A percentile compares a stretch with the other conserved stretches of the same genome.
Evolutionary conservation across 2,329 filamentous ascomycete genomes (phyloP).

Genomic region (Fonsecaea erecta): DNA sequence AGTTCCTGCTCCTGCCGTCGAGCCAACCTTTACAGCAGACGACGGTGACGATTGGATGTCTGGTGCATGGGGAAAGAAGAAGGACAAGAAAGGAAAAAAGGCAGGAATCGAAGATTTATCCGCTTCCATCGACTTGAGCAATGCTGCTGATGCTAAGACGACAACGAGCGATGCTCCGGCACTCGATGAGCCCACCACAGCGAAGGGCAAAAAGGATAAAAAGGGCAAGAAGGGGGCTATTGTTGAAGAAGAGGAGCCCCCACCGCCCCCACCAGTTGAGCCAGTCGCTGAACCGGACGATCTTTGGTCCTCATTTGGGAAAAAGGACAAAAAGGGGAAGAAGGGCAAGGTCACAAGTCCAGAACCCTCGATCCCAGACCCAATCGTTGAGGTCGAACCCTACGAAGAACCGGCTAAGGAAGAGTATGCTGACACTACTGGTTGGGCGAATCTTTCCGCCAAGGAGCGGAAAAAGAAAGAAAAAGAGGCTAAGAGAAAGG

Average conservation of each 20-base stretch:
- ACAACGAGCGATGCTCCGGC: constrained; percentile 34
- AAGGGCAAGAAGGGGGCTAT: constrained; percentile 36
- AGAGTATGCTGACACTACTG: constrained; percentile 31
- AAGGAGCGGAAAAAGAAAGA: constrained; percentile 45
- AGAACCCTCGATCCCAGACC: constrained; percentile 38
- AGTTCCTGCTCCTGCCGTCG: constrained; percentile 41
- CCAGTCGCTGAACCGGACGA: constrained; percentile 38
- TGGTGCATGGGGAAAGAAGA: constrained; percentile 45
- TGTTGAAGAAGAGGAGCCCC: constrained; percentile 31
- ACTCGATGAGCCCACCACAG: constrained; percentile 33
- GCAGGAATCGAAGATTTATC: constrained; percentile 38
- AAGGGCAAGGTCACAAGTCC: constrained; percentile 33
- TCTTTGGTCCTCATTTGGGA: constrained; percentile 32
- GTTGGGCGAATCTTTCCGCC: constrained; percentile 42
- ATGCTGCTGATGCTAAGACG: constrained; percentile 32
- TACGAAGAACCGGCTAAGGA: constrained; percentile 36
- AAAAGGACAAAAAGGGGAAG: constrained; percentile 37
- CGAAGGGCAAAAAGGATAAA: constrained; percentile 37
- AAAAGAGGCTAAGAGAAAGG: constrained; percentile 53
- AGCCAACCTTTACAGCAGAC: constrained; percentile 37
- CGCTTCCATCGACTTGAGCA: constrained; percentile 35
- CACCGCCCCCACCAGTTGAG: constrained; percentile 32
- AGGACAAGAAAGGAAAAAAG: constrained; percentile 50
- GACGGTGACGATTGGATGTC: constrained; percentile 47
- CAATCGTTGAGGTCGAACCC: constrained; percentile 40